These are phyloP conservation scores for Filobasidium uniguttulatum DNA, from an alignment of 1,284 basidiomycete genomes.

Conservation along the genomic window DNA sequence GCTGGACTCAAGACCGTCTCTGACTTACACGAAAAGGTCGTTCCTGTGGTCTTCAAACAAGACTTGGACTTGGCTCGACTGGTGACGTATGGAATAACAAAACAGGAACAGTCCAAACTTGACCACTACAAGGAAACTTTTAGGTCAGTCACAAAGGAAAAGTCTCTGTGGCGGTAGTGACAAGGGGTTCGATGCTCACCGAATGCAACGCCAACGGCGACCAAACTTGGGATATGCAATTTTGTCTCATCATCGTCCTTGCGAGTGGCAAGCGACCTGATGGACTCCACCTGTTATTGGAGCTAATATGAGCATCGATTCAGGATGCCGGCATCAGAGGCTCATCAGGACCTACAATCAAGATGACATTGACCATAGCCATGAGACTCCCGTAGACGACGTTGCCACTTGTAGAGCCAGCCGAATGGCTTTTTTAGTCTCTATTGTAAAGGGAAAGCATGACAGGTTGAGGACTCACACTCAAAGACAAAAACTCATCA, in stretches of 20 bases:
- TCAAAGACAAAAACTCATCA: too few species aligned
- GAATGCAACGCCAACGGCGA: constrained; percentile 68
- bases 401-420: too few species aligned
- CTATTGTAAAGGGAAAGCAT: too few species aligned
- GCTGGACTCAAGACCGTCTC: too few species aligned
- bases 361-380: constrained; percentile 28
- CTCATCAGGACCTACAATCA: constrained; percentile 25
- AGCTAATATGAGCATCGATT: constrained; percentile 1
- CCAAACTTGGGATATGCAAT: constrained; percentile 69
- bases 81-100: constrained; percentile 61
- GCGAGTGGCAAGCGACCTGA: constrained; percentile 52
- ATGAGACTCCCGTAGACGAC: constrained; percentile 60
- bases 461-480: too few species aligned
- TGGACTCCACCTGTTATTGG: constrained; percentile 51
- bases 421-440: too few species aligned
- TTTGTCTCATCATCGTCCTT: constrained; percentile 44
- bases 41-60: constrained; percentile 94
- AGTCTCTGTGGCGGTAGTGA: too few species aligned
- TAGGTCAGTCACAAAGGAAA: too few species aligned
- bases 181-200: constrained; percentile 39
- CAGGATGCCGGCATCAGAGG: too few species aligned
- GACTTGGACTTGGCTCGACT: constrained; percentile 78
- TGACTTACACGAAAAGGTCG: constrained; percentile 60
- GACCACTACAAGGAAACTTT: constrained; percentile 46
- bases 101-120: constrained; percentile 80